These are phyloP conservation scores for Immersiporthe knoxdaviesiana DNA, from an alignment of 2,329 filamentous ascomycete species.

Conservation along the genomic window DNA sequence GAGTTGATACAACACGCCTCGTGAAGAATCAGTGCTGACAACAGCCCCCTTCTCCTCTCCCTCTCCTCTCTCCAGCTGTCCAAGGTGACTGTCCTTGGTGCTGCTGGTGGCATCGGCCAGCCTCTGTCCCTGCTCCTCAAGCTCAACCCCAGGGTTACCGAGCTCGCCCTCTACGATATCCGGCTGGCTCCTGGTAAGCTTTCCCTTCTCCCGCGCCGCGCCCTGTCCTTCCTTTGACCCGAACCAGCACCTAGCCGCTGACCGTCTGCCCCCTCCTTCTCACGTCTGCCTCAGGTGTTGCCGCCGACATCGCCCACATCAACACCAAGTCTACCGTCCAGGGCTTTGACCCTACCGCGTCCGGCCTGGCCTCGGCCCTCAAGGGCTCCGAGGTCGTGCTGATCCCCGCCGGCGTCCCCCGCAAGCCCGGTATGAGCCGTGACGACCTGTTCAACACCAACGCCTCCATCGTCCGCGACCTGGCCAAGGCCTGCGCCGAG, in stretches of 20 bases:
- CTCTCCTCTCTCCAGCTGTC: slow-evolving; percentile 68
- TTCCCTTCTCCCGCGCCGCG: background rate
- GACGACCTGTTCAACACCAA: slow-evolving; percentile 99
- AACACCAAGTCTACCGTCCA: slow-evolving; percentile 97
- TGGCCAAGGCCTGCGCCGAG: slow-evolving; percentile 92
- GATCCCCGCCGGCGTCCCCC: slow-evolving; percentile 97
- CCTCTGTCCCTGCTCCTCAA: slow-evolving; percentile 97
- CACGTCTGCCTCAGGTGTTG: slow-evolving; percentile 70
- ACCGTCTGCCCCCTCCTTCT: slow-evolving; percentile 30
- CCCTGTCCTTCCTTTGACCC: slow-evolving; percentile 12
- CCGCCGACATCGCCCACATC: slow-evolving; percentile 97
- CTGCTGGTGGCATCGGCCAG: slow-evolving; percentile 96
- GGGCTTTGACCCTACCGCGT: slow-evolving; percentile 79
- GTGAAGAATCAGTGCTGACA: background rate
- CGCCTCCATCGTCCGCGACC: slow-evolving; percentile 97
- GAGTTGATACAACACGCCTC: background rate
- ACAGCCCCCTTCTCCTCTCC: background rate
- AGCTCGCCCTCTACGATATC: slow-evolving; percentile 98
- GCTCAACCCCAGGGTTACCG: slow-evolving; percentile 92
- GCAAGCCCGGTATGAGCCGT: slow-evolving; percentile 99
- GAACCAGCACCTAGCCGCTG: slow-evolving; percentile 33
- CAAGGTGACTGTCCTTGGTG: slow-evolving; percentile 97
- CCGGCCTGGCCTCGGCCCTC: slow-evolving; percentile 77
- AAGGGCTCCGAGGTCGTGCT: slow-evolving; percentile 91
- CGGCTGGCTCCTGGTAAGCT: slow-evolving; percentile 81